Conservation (phyloP, 2,329 filamentous ascomycete species). For the Pseudocercospora crystallina region DNA sequence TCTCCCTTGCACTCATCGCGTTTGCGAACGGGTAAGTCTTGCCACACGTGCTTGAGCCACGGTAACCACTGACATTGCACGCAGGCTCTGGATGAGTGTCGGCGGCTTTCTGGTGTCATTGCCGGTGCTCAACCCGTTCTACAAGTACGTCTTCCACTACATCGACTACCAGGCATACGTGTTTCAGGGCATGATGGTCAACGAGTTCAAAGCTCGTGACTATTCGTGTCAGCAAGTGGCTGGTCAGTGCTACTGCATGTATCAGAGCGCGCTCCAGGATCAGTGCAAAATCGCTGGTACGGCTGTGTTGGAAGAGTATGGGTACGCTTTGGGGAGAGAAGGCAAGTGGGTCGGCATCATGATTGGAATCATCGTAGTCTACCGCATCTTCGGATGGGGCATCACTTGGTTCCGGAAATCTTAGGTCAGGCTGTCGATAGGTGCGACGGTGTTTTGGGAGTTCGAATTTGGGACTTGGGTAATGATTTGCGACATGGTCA, state of each 20-base stretch:
- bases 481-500: no score
- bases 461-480: background rate
- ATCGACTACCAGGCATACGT: conserved; percentile 86
- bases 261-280: conserved; percentile 57
- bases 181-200: conserved; percentile 91
- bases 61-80: conserved; percentile 4
- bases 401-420: conserved; percentile 38
- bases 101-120: conserved; percentile 78
- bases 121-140: conserved; percentile 74
- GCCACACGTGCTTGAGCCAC: background rate
- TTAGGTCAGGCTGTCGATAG: background rate
- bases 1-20: conserved; percentile 74
- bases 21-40: conserved; percentile 69
- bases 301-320: conserved; percentile 66
- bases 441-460: background rate
- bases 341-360: conserved; percentile 72
- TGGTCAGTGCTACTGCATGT: conserved; percentile 66
- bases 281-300: conserved; percentile 68
- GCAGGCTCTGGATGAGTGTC: conserved; percentile 76
- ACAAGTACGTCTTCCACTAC: conserved; percentile 83
- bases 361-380: conserved; percentile 69
- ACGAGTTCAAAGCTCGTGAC: conserved; percentile 68
- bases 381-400: conserved; percentile 65
- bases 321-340: conserved; percentile 60
- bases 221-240: conserved; percentile 55